phyloP scores from a whole-genome alignment of 345 rosid genomes.

The Lenwebbia sp. region DNA sequence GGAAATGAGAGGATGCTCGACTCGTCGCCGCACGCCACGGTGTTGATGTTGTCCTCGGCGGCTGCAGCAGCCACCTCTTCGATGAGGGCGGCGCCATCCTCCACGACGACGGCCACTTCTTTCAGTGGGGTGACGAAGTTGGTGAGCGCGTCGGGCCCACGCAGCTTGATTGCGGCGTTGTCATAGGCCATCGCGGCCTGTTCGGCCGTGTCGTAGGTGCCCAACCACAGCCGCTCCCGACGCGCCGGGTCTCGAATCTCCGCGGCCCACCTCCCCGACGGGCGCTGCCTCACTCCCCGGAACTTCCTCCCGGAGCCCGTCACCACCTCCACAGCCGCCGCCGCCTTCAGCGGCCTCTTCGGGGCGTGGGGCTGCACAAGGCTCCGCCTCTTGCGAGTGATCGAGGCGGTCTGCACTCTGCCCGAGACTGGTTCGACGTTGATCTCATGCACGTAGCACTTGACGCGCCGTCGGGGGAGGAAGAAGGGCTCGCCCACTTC shows the following conservation, averaged over 20 bases:
- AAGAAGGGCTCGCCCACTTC: constrained; percentile 24
- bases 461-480: constrained; percentile 42
- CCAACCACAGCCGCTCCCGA: constrained; percentile 79
- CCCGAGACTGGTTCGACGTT: constrained; percentile 27
- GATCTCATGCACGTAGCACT: constrained; percentile 64
- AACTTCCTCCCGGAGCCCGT: constrained; percentile 34
- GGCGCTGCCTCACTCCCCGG: constrained; percentile 87
- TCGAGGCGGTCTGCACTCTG: neutral
- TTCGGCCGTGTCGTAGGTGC: constrained; percentile 86
- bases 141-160: constrained; percentile 83
- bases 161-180: constrained; percentile 77
- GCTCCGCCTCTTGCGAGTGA: constrained; percentile 15
- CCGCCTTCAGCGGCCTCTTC: constrained; percentile 2
- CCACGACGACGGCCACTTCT: neutral
- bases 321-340: neutral
- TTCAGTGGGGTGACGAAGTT: constrained; percentile 45
- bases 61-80: neutral
- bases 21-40: constrained; percentile 38
- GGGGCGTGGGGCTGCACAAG: neutral
- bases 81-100: constrained; percentile 1
- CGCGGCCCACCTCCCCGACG: constrained; percentile 99
- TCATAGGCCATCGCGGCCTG: constrained; percentile 95
- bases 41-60: neutral
- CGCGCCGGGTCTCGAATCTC: constrained; percentile 92
- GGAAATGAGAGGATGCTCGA: constrained; percentile 53